These are phyloP conservation scores for Diatrype stigma DNA, from an alignment of 2,329 filamentous ascomycete genomes.

Conservation along the genomic window DNA sequence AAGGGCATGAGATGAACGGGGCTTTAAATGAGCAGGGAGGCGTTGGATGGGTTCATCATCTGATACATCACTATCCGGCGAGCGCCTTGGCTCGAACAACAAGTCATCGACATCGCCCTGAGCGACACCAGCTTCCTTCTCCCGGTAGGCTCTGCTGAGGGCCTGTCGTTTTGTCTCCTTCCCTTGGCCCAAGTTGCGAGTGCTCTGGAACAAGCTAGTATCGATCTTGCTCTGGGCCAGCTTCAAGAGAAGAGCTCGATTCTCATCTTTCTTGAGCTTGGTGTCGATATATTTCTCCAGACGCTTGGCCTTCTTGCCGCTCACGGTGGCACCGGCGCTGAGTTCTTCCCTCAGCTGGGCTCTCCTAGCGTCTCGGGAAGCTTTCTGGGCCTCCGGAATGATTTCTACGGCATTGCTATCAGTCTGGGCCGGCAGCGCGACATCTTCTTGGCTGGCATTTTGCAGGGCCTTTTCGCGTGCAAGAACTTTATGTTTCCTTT, in stretches of 20 bases:
- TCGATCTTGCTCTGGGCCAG: slow-evolving; percentile 76
- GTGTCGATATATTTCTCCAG: slow-evolving; percentile 73
- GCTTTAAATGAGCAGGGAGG: slow-evolving; percentile 18
- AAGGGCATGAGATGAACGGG: slow-evolving; percentile 1
- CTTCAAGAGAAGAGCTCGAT: slow-evolving; percentile 76
- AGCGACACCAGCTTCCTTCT: slow-evolving; percentile 60
- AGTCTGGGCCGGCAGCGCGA: slow-evolving; percentile 24
- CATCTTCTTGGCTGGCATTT: slow-evolving; percentile 35
- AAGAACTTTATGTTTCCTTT: slow-evolving; percentile 65
- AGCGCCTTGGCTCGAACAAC: slow-evolving; percentile 45
- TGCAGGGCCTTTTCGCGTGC: slow-evolving; percentile 55
- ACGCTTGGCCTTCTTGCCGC: slow-evolving; percentile 62
- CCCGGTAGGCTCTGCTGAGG: slow-evolving; percentile 58
- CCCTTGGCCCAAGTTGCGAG: slow-evolving; percentile 68
- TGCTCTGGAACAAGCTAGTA: slow-evolving; percentile 75
- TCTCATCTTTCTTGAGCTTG: slow-evolving; percentile 94
- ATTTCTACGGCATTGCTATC: slow-evolving; percentile 56
- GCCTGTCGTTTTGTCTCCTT: slow-evolving; percentile 68
- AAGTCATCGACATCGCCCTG: slow-evolving; percentile 47
- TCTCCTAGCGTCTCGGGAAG: slow-evolving; percentile 46
- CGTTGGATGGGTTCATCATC: slow-evolving; percentile 28
- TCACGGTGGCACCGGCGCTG: slow-evolving; percentile 51
- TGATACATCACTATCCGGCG: slow-evolving; percentile 28
- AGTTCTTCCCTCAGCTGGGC: slow-evolving; percentile 52
- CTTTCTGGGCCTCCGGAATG: slow-evolving; percentile 42